Base-by-base conservation (phyloP, 225 moss, liverwort and hornwort genomes). In the Lunularia cruciata region DNA sequence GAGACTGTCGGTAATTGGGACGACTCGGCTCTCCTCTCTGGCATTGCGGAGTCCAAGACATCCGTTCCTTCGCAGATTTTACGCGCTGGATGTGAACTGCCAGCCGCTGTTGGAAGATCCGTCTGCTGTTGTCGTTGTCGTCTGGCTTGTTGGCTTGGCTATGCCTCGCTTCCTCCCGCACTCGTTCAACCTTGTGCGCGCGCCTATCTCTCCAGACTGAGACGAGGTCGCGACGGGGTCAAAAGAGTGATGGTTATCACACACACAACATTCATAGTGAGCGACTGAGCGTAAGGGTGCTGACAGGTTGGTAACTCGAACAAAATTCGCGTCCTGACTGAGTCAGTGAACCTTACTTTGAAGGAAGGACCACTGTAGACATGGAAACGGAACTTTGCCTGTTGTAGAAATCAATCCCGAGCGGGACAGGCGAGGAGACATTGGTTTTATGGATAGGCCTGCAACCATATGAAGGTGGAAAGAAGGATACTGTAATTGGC, bases 41-140 rank as follows among this genome's bases (percentile, higher is more conserved):
- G 36, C 18, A 26, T 46, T 46, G 64, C 43, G 26, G 11, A 46
- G 45, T 65, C 65, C 65, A 47, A 27, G 65, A 47, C 65, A 47
- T 65, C 45, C 46, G 26, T 65, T 14, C 61, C 40, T 37, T 61
- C 38, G 65, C 65, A 65, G 46, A 65, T 47, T 65, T 47, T 39
- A n/a, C 43, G 6, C 65, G 46, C 47, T 65, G 47, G 65, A 47
- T 65, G 65, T 47, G 46, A 65, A 65, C 65, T 65, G 65, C 65
- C 65, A 25, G 16, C 63, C 65, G 45, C 45, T 65, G 65, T 47
- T 65, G 65, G 28, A 65, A 65, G 65, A 47, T 47, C 65, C 31
- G 60, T 60, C 47, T 19, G 25, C 28, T 15, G n/a, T n/a, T 51
- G 54, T 54, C 54, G 54, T 54, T 8, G 54, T 40, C 40, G n/a